Evolutionary conservation across 2,329 filamentous ascomycete genomes (phyloP), one percentile per base, ranked within the genome.

Genomic region (Botryosphaeria dothidea): DNA sequence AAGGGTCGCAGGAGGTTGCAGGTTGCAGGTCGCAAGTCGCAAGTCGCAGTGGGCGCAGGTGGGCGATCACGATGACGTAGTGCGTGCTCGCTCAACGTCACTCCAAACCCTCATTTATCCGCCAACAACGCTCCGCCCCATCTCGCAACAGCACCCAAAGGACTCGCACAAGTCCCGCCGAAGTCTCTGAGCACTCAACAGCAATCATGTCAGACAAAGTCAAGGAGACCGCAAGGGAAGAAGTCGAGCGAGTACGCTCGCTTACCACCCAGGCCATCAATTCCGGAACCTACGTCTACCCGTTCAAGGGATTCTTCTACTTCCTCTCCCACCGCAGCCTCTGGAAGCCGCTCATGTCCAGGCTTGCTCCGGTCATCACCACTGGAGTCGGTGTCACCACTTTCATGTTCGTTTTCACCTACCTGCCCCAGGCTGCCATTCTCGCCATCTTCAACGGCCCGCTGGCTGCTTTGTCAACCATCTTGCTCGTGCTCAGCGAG

Each of bases 331-430:
- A 89, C 75, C 83, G 81, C 68, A 78, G 79, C 36, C 82, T 90
- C 67, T 87, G 86, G 84, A 80, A 81, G 48, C 88, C 88, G 0
- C 80, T 90, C 52, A 78, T 81, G 27, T 79, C 81, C n/a, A 85
- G 84, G 61, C 79, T 89, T 38, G 75, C 82, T 2, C 83, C 85
- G 2, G 92, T 90, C 29, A 70, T 96, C 58, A 83, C 85, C 1
- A 84, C 97, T 2, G 92, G 91, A 15, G 77, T 89, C 9, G 85
- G 86, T 49, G 88, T 97, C 51, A 89, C 93, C 1, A 82, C 83
- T 11, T 83, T 86, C 76, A 96, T 97, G 92, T 97, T 98, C 79
- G 81, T 90, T 70, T 88, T 97, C 74, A 91, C 93, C 56, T 97
- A 97, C 75, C 74, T 89, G 8, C 94, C 94, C 0, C 94, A 97